Percentiles rank a stretch among this genome's conserved stretches.
phyloP scores from a whole-genome alignment of 306 rosid genomes.

The Trifolium repens region DNA sequence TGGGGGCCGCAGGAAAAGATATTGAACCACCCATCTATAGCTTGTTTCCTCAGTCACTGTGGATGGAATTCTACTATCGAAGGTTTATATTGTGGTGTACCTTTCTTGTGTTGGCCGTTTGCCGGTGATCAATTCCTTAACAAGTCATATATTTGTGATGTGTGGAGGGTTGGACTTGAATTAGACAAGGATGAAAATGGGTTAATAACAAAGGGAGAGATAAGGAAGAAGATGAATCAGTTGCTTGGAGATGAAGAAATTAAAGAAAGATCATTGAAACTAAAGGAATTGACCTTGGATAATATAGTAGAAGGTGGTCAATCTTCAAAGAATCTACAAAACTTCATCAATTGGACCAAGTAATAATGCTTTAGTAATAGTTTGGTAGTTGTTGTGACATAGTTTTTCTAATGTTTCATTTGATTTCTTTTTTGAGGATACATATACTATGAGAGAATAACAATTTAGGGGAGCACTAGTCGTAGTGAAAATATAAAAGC shows the following conservation, averaged over 20 bases:
- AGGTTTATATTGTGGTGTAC: slow-evolving; percentile 34
- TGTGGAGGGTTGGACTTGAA: slow-evolving; percentile 49
- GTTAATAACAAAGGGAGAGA: slow-evolving; percentile 40
- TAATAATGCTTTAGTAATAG: not conserved
- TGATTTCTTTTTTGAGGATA: too few relatives aligned
- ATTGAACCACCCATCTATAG: slow-evolving; percentile 47
- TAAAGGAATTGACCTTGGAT: slow-evolving; percentile 25
- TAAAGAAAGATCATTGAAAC: slow-evolving; percentile 36
- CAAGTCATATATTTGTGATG: slow-evolving; percentile 42
- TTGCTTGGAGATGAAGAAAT: slow-evolving; percentile 43
- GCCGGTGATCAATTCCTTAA: slow-evolving; percentile 34
- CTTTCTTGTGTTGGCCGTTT: slow-evolving; percentile 53
- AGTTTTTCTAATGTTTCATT: too few relatives aligned
- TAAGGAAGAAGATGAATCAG: slow-evolving; percentile 50
- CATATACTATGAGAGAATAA: too few relatives aligned
- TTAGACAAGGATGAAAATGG: slow-evolving; percentile 52
- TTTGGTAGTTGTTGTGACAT: not conserved
- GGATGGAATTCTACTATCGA: slow-evolving; percentile 62
- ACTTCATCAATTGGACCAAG: slow-evolving; percentile 37
- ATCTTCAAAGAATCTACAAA: slow-evolving; percentile 27
- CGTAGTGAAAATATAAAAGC: too few relatives aligned
- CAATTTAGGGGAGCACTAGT: too few relatives aligned
- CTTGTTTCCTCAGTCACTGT: slow-evolving; percentile 60
- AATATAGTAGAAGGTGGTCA: slow-evolving; percentile 29
- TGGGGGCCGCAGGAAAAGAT: slow-evolving; percentile 56